phyloP scores from a whole-genome alignment of 2,329 filamentous ascomycete genomes.

The Leptosphaerulina australis region DNA sequence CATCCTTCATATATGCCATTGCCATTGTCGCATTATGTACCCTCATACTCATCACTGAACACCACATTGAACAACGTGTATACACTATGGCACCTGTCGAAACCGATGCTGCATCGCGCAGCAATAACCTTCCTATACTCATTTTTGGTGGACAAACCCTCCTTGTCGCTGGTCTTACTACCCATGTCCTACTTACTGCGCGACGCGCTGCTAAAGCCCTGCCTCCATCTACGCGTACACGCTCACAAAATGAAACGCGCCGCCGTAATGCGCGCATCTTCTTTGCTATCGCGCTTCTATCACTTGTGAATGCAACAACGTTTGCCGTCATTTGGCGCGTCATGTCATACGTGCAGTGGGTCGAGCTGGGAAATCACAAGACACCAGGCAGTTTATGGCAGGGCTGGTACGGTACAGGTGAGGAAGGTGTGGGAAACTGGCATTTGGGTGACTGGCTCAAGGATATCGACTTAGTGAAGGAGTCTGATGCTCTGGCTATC shows the following conservation, averaged over 20 bases:
- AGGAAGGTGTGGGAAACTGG: conserved; percentile 38
- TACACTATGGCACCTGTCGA: conserved; percentile 13
- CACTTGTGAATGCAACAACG: conserved; percentile 53
- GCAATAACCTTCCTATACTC: conserved; percentile 43
- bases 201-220: conserved; percentile 40
- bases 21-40: conserved; percentile 25
- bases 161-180: conserved; percentile 39
- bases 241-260: conserved; percentile 39
- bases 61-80: conserved; percentile 2
- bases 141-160: conserved; percentile 41
- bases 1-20: too few relatives aligned
- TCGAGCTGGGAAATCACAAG: conserved; percentile 49
- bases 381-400: conserved; percentile 51
- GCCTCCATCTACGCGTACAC: conserved; percentile 44
- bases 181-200: conserved; percentile 38
- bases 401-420: conserved; percentile 49
- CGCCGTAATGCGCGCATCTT: conserved; percentile 49
- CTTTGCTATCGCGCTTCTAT: conserved; percentile 53
- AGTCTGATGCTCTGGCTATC: conserved; percentile 62
- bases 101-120: conserved; percentile 27
- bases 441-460: conserved; percentile 60
- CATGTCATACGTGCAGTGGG: conserved; percentile 60
- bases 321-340: conserved; percentile 54
- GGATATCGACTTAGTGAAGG: conserved; percentile 59
- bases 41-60: conserved; percentile 7